These are phyloP conservation scores for Ormosia semicastrata DNA, from an alignment of 306 rosid species.

Conservation along the genomic window DNA sequence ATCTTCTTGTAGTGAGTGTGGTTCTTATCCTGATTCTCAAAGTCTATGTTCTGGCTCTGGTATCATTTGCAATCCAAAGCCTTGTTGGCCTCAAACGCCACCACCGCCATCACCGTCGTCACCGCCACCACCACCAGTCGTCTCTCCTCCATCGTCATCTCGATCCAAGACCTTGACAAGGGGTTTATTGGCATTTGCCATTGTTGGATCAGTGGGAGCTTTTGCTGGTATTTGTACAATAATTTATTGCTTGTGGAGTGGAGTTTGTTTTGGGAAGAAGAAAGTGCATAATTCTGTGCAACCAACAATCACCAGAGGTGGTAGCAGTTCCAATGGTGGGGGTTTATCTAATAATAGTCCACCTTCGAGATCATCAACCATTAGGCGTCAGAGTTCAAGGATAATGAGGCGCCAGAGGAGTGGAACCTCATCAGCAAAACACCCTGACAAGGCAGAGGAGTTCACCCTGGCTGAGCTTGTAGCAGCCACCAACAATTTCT, in stretches of 20 bases:
- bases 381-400: slow-evolving; percentile 66
- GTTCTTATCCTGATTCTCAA: slow-evolving; percentile 49
- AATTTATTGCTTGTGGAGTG: slow-evolving; percentile 71
- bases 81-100: slow-evolving; percentile 30
- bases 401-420: slow-evolving; percentile 94
- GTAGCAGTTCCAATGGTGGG: slow-evolving; percentile 57
- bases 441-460: slow-evolving; percentile 74
- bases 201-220: slow-evolving; percentile 79
- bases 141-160: slow-evolving; percentile 11
- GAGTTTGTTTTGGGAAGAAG: slow-evolving; percentile 82
- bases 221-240: slow-evolving; percentile 73
- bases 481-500: slow-evolving; percentile 62
- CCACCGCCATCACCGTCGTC: not conserved
- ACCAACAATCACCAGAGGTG: slow-evolving; percentile 76
- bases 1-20: slow-evolving; percentile 57
- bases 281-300: slow-evolving; percentile 91
- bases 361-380: slow-evolving; percentile 60
- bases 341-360: slow-evolving; percentile 49
- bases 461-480: slow-evolving; percentile 71
- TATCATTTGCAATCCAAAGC: slow-evolving; percentile 51
- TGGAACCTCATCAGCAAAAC: slow-evolving; percentile 84
- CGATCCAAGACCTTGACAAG: slow-evolving; percentile 52
- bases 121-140: not conserved
- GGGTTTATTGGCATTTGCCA: slow-evolving; percentile 72
- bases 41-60: slow-evolving; percentile 52